A percentile compares a stretch with the other conserved stretches of the same genome.
Conservation (phyloP, 1,284 basidiomycete species). For the Phlebopus sp. region DNA sequence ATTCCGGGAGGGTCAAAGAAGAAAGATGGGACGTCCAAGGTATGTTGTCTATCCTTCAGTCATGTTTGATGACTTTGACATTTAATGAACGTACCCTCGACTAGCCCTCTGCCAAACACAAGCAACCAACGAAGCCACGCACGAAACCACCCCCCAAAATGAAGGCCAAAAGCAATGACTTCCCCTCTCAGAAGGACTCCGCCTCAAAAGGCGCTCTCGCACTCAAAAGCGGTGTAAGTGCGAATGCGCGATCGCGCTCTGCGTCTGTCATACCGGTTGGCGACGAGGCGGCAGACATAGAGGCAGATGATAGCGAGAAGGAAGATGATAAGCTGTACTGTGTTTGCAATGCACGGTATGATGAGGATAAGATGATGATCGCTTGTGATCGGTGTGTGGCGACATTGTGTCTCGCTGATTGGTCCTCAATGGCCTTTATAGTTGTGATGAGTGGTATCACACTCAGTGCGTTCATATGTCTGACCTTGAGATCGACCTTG, state of each 20-base stretch:
- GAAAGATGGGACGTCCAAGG: constrained; percentile 25
- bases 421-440: constrained; percentile 27
- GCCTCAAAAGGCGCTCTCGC: constrained; percentile 23
- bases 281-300: constrained; percentile 36
- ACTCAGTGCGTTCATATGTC: constrained; percentile 76
- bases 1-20: constrained; percentile 23
- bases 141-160: constrained; percentile 28
- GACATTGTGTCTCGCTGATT: not conserved
- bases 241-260: constrained; percentile 61
- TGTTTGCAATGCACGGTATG: constrained; percentile 76
- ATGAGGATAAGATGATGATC: constrained; percentile 83
- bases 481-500: constrained; percentile 74
- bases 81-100: not conserved
- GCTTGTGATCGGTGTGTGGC: constrained; percentile 76
- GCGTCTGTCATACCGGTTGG: constrained; percentile 58
- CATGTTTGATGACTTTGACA: not conserved
- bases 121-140: constrained; percentile 32
- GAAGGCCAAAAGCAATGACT: constrained; percentile 22
- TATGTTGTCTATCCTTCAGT: constrained; percentile 4
- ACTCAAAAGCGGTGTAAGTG: constrained; percentile 29
- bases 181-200: constrained; percentile 27
- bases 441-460: constrained; percentile 90
- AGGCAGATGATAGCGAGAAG: constrained; percentile 53
- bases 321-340: constrained; percentile 81
- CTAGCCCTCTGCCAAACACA: constrained; percentile 26